phyloP scores from a whole-genome alignment of 1,139 yeast species.

The Sugiyamaella paludigena region DNA sequence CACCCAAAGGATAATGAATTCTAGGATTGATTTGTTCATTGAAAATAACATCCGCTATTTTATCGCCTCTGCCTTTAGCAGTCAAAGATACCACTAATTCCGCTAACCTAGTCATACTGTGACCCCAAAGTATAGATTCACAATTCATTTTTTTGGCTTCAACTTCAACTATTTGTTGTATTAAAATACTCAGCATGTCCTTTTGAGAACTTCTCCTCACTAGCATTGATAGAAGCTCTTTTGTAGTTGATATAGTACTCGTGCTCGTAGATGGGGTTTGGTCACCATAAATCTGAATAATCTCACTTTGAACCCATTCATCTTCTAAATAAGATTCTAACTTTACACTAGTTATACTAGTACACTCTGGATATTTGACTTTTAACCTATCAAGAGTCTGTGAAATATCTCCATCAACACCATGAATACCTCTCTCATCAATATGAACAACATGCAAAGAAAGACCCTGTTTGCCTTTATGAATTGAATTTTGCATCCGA shows the following conservation, averaged over 20 bases:
- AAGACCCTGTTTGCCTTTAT: slow-evolving; percentile 69
- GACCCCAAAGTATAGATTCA: slow-evolving; percentile 63
- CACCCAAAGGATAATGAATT: slow-evolving; percentile 69
- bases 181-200: slow-evolving; percentile 55
- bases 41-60: slow-evolving; percentile 44
- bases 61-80: slow-evolving; percentile 86
- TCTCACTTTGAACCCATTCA: neutral
- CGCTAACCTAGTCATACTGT: slow-evolving; percentile 81
- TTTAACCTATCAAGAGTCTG: slow-evolving; percentile 25
- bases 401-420: slow-evolving; percentile 15
- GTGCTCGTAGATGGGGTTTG: neutral
- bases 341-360: slow-evolving; percentile 25
- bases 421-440: slow-evolving; percentile 40
- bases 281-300: neutral
- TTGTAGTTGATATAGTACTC: neutral
- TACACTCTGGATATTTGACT: slow-evolving; percentile 27
- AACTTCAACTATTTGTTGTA: slow-evolving; percentile 48
- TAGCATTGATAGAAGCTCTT: slow-evolving; percentile 19
- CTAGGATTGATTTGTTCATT: slow-evolving; percentile 22
- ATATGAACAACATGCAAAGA: slow-evolving; percentile 55
- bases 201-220: slow-evolving; percentile 38
- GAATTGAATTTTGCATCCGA: slow-evolving; percentile 56
- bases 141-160: slow-evolving; percentile 50
- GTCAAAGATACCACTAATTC: slow-evolving; percentile 74
- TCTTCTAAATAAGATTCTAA: slow-evolving; percentile 17